Percentiles rank a stretch among this genome's conserved stretches.
Conservation (phyloP, 305 asterid species). For the Fraxinus dipetala region DNA sequence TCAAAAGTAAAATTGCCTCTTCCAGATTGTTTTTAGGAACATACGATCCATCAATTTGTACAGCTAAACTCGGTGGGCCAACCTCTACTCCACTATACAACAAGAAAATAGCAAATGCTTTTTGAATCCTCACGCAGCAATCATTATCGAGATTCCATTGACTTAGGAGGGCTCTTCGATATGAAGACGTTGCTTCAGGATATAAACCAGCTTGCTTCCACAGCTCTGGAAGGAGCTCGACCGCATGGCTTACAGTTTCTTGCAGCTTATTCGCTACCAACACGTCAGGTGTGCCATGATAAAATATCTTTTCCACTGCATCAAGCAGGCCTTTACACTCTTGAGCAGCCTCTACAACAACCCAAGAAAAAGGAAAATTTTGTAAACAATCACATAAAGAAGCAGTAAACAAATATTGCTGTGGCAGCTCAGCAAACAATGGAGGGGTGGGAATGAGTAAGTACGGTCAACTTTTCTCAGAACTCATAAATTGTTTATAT, state of each 20-base stretch:
- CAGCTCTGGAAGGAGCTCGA: conserved; percentile 92
- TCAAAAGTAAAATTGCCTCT: conserved; percentile 84
- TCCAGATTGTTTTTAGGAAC: conserved; percentile 87
- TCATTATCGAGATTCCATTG: conserved; percentile 94
- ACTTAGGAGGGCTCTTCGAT: conserved; percentile 85
- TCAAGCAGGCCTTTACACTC: conserved; percentile 94
- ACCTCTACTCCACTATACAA: conserved; percentile 83
- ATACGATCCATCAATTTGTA: conserved; percentile 78
- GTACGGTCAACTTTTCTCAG: neutral
- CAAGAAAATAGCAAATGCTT: conserved; percentile 81
- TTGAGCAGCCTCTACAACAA: conserved; percentile 79
- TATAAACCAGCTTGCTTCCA: conserved; percentile 74
- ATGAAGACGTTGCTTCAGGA: conserved; percentile 77
- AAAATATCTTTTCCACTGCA: conserved; percentile 89
- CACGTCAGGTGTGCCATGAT: conserved; percentile 71
- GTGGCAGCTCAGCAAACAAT: neutral
- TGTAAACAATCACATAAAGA: conserved; percentile 32
- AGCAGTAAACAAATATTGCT: conserved; percentile 13
- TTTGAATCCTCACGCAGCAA: conserved; percentile 90
- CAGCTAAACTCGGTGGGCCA: conserved; percentile 85
- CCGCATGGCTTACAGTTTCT: conserved; percentile 89
- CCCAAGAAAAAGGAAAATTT: conserved; percentile 31
- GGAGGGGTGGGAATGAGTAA: conserved; percentile 3
- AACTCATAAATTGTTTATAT: conserved; percentile 15
- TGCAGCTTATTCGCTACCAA: conserved; percentile 83